phyloP scores from a whole-genome alignment of 2,329 filamentous ascomycete species.

The Malbranchea zuffiana region DNA sequence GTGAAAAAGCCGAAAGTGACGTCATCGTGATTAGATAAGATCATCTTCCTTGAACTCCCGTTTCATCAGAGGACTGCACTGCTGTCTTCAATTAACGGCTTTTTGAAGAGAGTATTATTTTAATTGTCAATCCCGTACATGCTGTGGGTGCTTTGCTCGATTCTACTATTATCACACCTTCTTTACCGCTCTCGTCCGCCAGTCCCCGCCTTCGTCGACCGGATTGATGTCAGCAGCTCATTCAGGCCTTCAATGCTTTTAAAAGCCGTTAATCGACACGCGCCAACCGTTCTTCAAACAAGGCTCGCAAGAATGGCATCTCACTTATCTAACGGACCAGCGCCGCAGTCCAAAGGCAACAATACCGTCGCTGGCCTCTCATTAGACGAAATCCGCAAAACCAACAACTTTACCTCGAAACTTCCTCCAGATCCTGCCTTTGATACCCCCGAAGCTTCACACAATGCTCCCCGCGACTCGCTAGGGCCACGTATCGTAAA shows the following conservation, averaged over 20 bases:
- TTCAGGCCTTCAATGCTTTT: constrained; percentile 11
- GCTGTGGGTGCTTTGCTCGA: neutral
- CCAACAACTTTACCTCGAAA: constrained; percentile 52
- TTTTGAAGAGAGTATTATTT: neutral
- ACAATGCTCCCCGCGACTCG: constrained; percentile 64
- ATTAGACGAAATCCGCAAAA: constrained; percentile 48
- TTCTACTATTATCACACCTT: no score
- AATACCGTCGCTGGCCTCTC: constrained; percentile 21
- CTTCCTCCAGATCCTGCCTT: constrained; percentile 68
- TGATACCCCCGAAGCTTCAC: constrained; percentile 69
- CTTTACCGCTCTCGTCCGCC: no score
- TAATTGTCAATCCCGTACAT: neutral
- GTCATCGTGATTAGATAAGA: constrained; percentile 9
- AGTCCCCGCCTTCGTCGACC: neutral
- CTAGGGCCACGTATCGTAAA: constrained; percentile 75
- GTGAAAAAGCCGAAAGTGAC: no score
- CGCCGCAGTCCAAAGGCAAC: neutral
- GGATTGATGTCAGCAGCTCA: neutral
- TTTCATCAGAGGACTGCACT: neutral
- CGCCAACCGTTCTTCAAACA: constrained; percentile 3
- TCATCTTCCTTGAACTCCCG: neutral
- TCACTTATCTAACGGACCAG: constrained; percentile 11
- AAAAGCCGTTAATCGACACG: constrained; percentile 3
- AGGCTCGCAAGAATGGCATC: constrained; percentile 14
- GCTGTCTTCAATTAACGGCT: neutral